Percentiles rank a stretch among this genome's conserved stretches.
Evolutionary conservation across 805 yeast species (phyloP).

Genomic region (Saccharomycopsis sp.): DNA sequence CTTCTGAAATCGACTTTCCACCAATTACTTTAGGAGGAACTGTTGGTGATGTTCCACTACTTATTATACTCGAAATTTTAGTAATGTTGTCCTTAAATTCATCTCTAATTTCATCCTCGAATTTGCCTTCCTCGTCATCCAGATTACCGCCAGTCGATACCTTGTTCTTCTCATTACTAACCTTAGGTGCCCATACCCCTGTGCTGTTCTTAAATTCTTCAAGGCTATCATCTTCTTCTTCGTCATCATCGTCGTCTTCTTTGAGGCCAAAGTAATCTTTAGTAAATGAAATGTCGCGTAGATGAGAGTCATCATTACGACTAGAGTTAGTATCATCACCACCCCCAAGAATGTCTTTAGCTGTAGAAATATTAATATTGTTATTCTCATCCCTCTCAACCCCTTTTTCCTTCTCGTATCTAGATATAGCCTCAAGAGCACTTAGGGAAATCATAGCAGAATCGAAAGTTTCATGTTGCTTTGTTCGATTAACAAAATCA

Average conservation of each 20-base stretch:
- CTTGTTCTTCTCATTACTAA: not conserved
- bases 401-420: not conserved
- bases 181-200: not conserved
- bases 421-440: constrained; percentile 2
- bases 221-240: constrained; percentile 1
- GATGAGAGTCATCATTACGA: not conserved
- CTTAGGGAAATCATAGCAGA: not conserved
- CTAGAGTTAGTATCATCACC: constrained; percentile 1
- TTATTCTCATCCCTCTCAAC: not conserved
- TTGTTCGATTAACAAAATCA: constrained; percentile 16
- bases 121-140: no score
- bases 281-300: constrained; percentile 1
- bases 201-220: not conserved
- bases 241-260: constrained; percentile 13
- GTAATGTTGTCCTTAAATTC: not conserved
- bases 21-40: not conserved
- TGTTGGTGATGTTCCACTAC: not conserved
- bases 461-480: constrained; percentile 14
- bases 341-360: constrained; percentile 11
- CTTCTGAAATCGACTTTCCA: not conserved
- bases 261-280: constrained; percentile 9
- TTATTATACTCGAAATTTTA: not conserved
- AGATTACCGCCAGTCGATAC: no score
- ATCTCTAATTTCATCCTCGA: no score
- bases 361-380: constrained; percentile 1